Conservation (phyloP, 176 grass and related monocot species). For the Oropetium thomaeum region DNA sequence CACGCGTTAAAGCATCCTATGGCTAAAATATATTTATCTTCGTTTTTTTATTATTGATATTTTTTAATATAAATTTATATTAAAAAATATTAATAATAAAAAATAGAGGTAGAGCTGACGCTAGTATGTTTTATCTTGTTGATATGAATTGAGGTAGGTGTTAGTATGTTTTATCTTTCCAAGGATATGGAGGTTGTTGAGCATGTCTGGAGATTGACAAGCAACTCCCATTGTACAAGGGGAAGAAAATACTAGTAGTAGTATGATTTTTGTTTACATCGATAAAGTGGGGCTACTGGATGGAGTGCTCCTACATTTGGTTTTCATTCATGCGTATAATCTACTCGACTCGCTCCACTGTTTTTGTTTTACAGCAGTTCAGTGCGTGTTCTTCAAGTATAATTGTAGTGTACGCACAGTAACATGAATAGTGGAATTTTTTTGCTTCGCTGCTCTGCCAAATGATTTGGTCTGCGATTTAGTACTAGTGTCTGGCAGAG, state of each 20-base stretch:
- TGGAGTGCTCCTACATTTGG: background rate
- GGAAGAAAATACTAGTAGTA: no score
- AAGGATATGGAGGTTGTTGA: background rate
- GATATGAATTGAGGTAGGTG: background rate
- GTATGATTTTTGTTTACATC: background rate
- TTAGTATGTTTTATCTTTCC: background rate
- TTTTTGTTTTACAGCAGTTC: background rate
- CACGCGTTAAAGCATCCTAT: background rate
- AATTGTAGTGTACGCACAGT: background rate
- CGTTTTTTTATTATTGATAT: no score
- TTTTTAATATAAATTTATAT: no score
- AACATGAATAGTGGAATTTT: conserved; percentile 20
- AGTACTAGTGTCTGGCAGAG: background rate
- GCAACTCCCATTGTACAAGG: background rate
- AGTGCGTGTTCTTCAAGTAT: conserved; percentile 28
- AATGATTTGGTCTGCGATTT: conserved; percentile 15
- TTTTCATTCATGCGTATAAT: background rate
- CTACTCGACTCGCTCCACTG: background rate
- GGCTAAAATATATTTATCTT: no score
- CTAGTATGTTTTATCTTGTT: no score
- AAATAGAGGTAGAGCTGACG: no score
- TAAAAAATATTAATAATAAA: no score
- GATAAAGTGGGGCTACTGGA: background rate
- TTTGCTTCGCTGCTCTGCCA: conserved; percentile 32
- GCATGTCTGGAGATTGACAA: conserved; percentile 1